These are phyloP conservation scores for Ascobolus immersus DNA, from an alignment of 495 filamentous ascomycete genomes.

Conservation along the genomic window DNA sequence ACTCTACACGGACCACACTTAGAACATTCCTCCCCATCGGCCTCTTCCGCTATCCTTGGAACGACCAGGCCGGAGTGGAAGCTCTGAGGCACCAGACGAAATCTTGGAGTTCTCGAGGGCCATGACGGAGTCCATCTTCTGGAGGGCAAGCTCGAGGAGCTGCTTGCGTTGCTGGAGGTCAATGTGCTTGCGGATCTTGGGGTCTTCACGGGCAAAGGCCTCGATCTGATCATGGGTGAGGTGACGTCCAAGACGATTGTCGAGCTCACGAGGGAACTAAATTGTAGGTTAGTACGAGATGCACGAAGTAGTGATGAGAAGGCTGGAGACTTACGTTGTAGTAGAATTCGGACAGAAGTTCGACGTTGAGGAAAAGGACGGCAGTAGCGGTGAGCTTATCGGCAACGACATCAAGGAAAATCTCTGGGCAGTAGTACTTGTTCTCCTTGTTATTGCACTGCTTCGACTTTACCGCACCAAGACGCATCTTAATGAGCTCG, in stretches of 20 bases:
- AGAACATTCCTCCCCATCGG: conserved; percentile 14
- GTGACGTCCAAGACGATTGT: conserved; percentile 58
- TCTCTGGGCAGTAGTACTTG: conserved; percentile 90
- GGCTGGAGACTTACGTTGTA: conserved; percentile 28
- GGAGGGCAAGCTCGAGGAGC: conserved; percentile 66
- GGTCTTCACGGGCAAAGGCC: conserved; percentile 74
- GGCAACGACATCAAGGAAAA: conserved; percentile 90
- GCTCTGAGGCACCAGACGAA: no score
- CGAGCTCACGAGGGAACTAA: conserved; percentile 68
- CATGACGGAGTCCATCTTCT: conserved; percentile 76
- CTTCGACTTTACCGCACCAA: conserved; percentile 59
- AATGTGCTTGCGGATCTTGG: conserved; percentile 62
- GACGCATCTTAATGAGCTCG: conserved; percentile 69
- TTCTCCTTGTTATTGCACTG: conserved; percentile 60
- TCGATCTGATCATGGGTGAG: conserved; percentile 59
- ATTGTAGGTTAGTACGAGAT: background rate
- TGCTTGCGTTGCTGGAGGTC: conserved; percentile 83
- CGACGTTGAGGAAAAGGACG: conserved; percentile 91
- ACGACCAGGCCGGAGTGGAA: conserved; percentile 3
- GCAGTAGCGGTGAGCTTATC: conserved; percentile 86
- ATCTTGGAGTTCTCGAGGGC: conserved; percentile 34
- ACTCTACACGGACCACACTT: background rate
- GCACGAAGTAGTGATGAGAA: background rate
- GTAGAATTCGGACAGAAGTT: conserved; percentile 89
- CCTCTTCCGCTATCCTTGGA: conserved; percentile 3